These are phyloP conservation scores for Aspergillus indologenus DNA, from an alignment of 495 filamentous ascomycete species.

Conservation along the genomic window DNA sequence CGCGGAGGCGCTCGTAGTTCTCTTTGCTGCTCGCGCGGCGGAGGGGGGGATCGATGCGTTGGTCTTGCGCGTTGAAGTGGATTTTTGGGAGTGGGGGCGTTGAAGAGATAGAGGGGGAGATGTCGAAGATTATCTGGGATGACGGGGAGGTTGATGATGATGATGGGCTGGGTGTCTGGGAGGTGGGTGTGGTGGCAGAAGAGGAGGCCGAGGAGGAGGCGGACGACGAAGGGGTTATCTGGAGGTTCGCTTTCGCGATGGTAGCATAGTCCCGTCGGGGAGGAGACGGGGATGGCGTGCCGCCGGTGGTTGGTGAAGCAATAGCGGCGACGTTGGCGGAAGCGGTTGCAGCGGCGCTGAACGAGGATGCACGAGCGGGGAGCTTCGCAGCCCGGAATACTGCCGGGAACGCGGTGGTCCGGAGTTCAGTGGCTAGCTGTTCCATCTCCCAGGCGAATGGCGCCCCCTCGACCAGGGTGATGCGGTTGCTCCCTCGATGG, in stretches of 20 bases:
- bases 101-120: neutral
- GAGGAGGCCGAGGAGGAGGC: neutral
- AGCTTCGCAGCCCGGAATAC: constrained; percentile 28
- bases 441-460: constrained; percentile 27
- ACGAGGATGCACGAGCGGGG: constrained; percentile 12
- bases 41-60: constrained; percentile 25
- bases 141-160: neutral
- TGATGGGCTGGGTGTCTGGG: neutral
- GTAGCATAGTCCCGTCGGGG: neutral
- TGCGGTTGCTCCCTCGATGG: constrained; percentile 19
- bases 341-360: constrained; percentile 7
- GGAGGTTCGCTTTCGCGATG: constrained; percentile 2
- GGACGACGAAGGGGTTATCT: neutral
- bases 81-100: constrained; percentile 11
- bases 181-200: neutral
- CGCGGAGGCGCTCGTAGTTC: constrained; percentile 18
- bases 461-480: constrained; percentile 28
- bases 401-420: constrained; percentile 20
- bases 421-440: constrained; percentile 18
- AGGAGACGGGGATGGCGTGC: constrained; percentile 2
- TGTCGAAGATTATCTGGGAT: neutral
- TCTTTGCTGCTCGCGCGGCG: constrained; percentile 15
- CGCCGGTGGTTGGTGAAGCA: constrained; percentile 16
- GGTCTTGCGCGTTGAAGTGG: constrained; percentile 17
- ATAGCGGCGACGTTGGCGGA: constrained; percentile 10